Evolutionary conservation across 305 asterid genomes (phyloP), one percentile per base, ranked within the genome.

Genomic region (Withania somnifera): DNA sequence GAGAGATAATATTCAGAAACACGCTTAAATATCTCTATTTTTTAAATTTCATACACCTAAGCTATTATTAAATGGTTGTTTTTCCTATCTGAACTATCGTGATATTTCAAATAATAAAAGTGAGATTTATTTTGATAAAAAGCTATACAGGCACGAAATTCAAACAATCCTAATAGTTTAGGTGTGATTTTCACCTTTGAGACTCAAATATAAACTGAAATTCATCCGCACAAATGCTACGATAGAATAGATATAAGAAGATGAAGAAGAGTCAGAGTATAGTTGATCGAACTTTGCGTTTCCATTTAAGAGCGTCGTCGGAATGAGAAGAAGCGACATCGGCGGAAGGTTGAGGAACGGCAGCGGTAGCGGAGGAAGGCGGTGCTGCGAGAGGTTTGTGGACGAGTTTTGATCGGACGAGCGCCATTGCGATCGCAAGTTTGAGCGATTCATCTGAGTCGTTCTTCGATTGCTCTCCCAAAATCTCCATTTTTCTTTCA

Each of bases 361-460:
- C 78, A 64, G 58, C 34, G 88, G 64, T 11, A n/a, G 76, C 13
- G 19, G 86, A 7, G 73, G 80, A 57, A 30, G 51, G 82, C 71
- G 63, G 53, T 38, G 78, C 77, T 38, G 84, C 67, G 19, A 84
- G 87, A 78, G 77, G 82, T 52, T 82, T 88, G 26, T 86, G 89
- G 40, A 87, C 88, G 51, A 93, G 93, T 86, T 90, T 89, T 52
- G 95, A 87, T 81, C 88, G 86, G 82, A 88, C 76, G 64, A 95
- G 77, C 51, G 95, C 93, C 88, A 92, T 80, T 58, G 97, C 98
- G 64, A 93, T 47, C 1, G 98, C 97, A 58, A 95, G 85, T 82
- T 90, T 91, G 82, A 90, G 66, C 32, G 91, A 81, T 38, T 93
- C 93, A 81, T 81, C 11, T 0, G 80, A 76, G 30, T 52, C 4